Evolutionary conservation across 768 basidiomycete species (phyloP).

Genomic region (Auricularia cornea): DNA sequence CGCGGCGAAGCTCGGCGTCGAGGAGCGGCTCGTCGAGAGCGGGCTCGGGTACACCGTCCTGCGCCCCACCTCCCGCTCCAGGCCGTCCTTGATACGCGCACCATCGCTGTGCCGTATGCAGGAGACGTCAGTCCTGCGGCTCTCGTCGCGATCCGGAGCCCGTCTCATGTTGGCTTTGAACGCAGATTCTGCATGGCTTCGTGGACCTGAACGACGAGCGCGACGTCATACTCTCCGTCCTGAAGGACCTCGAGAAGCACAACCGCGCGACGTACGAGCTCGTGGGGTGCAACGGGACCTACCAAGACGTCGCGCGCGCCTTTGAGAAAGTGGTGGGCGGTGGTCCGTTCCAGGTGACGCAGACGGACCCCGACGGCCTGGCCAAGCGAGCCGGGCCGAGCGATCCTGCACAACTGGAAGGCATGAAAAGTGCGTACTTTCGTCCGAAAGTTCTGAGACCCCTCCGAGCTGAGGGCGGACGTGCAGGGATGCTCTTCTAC

Average conservation of each 20-base stretch:
- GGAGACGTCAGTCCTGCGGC: conserved; percentile 10
- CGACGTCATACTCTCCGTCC: conserved; percentile 18
- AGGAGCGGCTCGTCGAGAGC: conserved; percentile 30
- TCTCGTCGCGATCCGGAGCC: background rate
- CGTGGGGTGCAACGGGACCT: conserved; percentile 23
- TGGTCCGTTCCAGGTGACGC: conserved; percentile 12
- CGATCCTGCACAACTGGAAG: background rate
- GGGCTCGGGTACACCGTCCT: conserved; percentile 31
- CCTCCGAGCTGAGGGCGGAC: conserved; percentile 3
- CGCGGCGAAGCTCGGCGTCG: conserved; percentile 20
- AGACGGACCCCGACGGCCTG: conserved; percentile 10
- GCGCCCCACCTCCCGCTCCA: conserved; percentile 19
- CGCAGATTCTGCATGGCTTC: conserved; percentile 19
- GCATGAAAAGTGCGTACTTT: background rate
- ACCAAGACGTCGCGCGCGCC: conserved; percentile 18
- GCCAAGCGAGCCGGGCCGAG: background rate
- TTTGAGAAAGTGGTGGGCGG: conserved; percentile 12
- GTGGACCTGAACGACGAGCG: conserved; percentile 26
- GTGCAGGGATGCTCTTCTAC: conserved; percentile 25
- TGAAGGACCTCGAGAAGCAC: conserved; percentile 22
- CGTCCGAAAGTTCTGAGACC: conserved; percentile 10
- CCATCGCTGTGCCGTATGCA: conserved; percentile 17
- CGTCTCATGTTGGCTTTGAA: background rate
- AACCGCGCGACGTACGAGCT: conserved; percentile 28
- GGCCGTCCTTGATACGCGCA: conserved; percentile 13